Conservation (phyloP, 352 stramenopile species). For the Phytophthora capsici region DNA sequence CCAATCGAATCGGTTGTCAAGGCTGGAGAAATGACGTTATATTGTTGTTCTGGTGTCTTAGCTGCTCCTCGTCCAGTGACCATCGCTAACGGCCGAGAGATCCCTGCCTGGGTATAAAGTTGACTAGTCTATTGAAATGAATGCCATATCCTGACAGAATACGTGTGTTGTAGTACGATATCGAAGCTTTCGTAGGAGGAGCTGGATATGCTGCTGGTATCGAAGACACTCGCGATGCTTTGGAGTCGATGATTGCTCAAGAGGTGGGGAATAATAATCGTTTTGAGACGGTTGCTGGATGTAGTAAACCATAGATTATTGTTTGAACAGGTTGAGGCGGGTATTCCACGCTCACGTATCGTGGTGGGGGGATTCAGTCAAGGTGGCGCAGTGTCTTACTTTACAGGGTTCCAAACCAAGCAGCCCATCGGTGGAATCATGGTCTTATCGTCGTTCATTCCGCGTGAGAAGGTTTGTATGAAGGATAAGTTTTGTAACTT, state of each 20-base stretch:
- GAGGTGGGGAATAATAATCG: neutral
- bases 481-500: neutral
- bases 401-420: conserved; percentile 72
- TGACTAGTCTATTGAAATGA: no score
- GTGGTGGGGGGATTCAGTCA: conserved; percentile 95
- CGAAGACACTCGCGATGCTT: conserved; percentile 12
- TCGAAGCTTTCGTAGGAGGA: conserved; percentile 90
- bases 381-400: conserved; percentile 91
- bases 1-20: no score
- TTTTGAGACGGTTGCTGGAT: neutral
- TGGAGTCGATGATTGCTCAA: conserved; percentile 14
- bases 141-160: no score
- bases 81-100: conserved; percentile 92
- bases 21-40: neutral
- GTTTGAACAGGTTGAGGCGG: conserved; percentile 34
- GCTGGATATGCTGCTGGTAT: conserved; percentile 38
- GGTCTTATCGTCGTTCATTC: conserved; percentile 77
- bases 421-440: conserved; percentile 70
- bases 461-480: conserved; percentile 44
- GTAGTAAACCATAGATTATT: neutral
- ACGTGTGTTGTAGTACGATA: conserved; percentile 84
- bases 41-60: conserved; percentile 7
- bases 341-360: conserved; percentile 89
- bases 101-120: conserved; percentile 87
- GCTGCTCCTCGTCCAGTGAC: conserved; percentile 91